These are phyloP conservation scores for Fonsecaea monophora DNA, from an alignment of 2,329 filamentous ascomycete genomes.

Conservation along the genomic window DNA sequence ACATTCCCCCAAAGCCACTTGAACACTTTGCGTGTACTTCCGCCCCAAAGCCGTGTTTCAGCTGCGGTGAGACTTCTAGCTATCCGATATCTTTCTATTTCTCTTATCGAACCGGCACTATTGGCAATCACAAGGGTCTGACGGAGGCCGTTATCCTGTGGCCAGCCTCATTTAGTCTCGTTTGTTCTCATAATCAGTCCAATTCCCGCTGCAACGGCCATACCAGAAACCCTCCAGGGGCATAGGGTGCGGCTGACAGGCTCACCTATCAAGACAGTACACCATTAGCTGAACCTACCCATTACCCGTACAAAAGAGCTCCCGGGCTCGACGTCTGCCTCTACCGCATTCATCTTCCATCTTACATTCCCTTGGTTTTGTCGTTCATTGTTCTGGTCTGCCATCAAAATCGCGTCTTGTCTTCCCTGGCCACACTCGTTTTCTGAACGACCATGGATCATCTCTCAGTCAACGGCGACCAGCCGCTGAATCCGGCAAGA, in stretches of 20 bases:
- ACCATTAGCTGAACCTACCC: slow-evolving; percentile 16
- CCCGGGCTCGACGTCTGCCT: slow-evolving; percentile 1
- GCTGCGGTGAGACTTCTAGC: slow-evolving; percentile 18
- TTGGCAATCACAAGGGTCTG: slow-evolving; percentile 16
- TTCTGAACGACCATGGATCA: slow-evolving; percentile 27
- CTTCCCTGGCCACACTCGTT: slow-evolving; percentile 5
- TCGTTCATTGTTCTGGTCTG: slow-evolving; percentile 8
- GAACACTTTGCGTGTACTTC: slow-evolving; percentile 4
- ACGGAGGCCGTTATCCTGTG: slow-evolving; percentile 2
- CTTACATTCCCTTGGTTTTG: slow-evolving; percentile 14
- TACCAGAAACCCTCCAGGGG: slow-evolving; percentile 3
- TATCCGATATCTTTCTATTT: not conserved
- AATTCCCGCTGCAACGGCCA: slow-evolving; percentile 5
- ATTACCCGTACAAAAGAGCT: slow-evolving; percentile 11
- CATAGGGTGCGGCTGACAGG: slow-evolving; percentile 16
- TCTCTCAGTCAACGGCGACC: slow-evolving; percentile 30
- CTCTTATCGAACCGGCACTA: slow-evolving; percentile 15
- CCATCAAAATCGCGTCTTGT: slow-evolving; percentile 5
- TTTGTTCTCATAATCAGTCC: slow-evolving; percentile 15
- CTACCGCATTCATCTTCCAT: slow-evolving; percentile 2
- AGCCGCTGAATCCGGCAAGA: slow-evolving; percentile 42
- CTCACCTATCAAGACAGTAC: slow-evolving; percentile 9
- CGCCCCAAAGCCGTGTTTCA: slow-evolving; percentile 24
- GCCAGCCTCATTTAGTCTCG: slow-evolving; percentile 6
- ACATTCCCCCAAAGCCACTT: not conserved